Evolutionary conservation across 2,329 filamentous ascomycete species (phyloP).

Genomic region (Dryadomyces quercus-mongolicae): DNA sequence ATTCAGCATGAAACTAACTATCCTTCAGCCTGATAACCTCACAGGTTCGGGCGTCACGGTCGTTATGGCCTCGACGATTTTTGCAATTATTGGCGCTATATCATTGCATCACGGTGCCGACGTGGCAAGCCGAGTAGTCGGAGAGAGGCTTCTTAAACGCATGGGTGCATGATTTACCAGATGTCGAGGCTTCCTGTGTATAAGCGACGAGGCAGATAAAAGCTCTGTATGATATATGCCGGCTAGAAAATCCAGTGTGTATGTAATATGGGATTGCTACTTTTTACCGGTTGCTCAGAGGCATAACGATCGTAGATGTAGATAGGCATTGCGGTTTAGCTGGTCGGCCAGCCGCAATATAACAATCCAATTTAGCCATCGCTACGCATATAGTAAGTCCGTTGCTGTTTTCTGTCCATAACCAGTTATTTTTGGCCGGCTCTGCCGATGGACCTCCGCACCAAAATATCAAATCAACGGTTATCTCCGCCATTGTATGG

Average conservation of each 20-base stretch:
- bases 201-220: not conserved
- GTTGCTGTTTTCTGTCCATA: not conserved
- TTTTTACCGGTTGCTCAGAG: too few species aligned
- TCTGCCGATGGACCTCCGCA: not conserved
- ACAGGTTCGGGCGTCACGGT: constrained; percentile 59
- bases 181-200: not conserved
- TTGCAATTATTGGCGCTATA: constrained; percentile 79
- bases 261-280: too few species aligned
- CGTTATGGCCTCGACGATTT: constrained; percentile 65
- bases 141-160: constrained; percentile 58
- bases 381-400: not conserved
- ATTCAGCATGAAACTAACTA: not conserved
- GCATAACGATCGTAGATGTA: not conserved
- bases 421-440: not conserved
- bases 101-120: constrained; percentile 78
- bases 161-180: constrained; percentile 13
- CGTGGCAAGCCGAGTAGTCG: constrained; percentile 60
- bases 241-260: too few species aligned
- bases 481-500: not conserved
- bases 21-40: constrained; percentile 48
- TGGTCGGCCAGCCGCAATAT: too few species aligned
- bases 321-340: too few species aligned
- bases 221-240: too few species aligned
- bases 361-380: not conserved
- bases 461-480: not conserved